Evolutionary conservation across 768 basidiomycete species (phyloP).

Genomic region (Russula griseocarnosa): DNA sequence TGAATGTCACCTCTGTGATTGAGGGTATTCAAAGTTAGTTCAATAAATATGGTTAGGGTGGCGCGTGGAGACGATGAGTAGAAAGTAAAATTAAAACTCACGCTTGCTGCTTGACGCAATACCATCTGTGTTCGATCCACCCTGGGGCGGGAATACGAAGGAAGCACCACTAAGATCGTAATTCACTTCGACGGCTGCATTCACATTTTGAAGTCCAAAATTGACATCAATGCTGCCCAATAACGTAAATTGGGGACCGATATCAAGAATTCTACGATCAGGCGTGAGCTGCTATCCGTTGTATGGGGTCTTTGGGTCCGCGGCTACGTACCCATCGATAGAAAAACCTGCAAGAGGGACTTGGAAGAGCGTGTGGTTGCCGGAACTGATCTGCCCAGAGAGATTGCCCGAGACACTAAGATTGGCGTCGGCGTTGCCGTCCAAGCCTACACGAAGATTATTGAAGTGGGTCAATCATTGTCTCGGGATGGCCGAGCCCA

Average conservation of each 20-base stretch:
- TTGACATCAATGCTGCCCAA: neutral
- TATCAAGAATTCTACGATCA: neutral
- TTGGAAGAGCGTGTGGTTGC: neutral
- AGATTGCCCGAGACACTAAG: neutral
- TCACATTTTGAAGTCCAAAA: neutral
- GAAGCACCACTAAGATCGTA: neutral
- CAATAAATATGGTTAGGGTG: neutral
- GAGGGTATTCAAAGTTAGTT: too few relatives aligned
- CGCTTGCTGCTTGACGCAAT: neutral
- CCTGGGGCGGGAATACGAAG: neutral
- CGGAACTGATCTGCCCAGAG: neutral
- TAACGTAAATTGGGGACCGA: neutral
- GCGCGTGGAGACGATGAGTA: neutral
- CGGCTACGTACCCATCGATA: neutral
- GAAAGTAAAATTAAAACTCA: neutral
- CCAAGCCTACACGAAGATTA: neutral
- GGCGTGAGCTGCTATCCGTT: neutral
- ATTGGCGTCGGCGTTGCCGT: neutral
- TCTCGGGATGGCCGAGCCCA: neutral
- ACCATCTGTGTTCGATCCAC: neutral
- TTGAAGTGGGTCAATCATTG: conserved; percentile 28
- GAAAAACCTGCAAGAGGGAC: neutral
- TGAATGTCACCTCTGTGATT: neutral
- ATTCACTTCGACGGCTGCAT: neutral
- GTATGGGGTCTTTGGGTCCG: too few relatives aligned